phyloP scores from a whole-genome alignment of 768 basidiomycete genomes.

The Termitomyces heimii region DNA sequence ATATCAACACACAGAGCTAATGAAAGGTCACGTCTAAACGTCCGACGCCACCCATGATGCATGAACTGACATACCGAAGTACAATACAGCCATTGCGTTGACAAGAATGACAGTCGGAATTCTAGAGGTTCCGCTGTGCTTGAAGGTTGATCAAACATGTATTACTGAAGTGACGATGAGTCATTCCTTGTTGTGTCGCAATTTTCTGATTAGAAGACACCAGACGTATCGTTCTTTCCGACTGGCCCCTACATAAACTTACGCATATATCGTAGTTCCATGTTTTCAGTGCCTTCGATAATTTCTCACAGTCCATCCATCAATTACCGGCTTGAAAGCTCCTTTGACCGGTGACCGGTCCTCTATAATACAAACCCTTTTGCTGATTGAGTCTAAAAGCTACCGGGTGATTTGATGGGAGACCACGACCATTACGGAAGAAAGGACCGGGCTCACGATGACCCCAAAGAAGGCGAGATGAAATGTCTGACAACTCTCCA shows the following conservation, averaged over 20 bases:
- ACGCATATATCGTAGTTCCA: background rate
- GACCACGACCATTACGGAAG: background rate
- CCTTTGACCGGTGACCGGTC: no score
- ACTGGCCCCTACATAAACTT: background rate
- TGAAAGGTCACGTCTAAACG: background rate
- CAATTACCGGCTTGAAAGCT: no score
- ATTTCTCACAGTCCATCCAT: background rate
- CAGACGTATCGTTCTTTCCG: no score
- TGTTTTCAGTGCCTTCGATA: background rate
- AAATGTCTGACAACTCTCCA: no score
- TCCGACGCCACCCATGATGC: background rate
- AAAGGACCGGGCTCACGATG: no score
- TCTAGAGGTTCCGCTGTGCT: background rate
- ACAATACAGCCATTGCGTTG: background rate
- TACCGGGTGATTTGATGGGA: background rate
- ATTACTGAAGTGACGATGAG: background rate
- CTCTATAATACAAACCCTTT: no score
- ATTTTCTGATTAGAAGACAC: background rate
- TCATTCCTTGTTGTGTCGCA: background rate
- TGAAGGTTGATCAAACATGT: background rate
- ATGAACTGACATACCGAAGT: no score
- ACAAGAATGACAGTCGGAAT: background rate
- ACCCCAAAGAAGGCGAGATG: background rate
- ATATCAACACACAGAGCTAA: no score
- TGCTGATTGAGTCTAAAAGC: no score